Evolutionary conservation across 2,329 filamentous ascomycete genomes (phyloP).

Genomic region (Ceratocystis huliohia): DNA sequence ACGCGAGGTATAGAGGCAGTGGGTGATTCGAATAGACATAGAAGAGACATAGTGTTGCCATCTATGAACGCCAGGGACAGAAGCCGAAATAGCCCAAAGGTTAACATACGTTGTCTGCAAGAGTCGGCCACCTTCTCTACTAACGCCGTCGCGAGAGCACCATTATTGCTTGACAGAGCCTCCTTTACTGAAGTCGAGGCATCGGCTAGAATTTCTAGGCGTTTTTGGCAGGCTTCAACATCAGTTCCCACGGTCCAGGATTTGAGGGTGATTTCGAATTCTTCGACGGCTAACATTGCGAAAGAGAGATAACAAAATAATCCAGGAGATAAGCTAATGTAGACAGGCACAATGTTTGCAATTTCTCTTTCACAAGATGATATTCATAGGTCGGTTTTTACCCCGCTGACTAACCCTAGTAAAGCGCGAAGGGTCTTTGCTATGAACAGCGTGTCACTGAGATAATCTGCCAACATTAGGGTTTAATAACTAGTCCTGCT

Average conservation of each 20-base stretch:
- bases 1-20: not conserved
- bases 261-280: constrained; percentile 6
- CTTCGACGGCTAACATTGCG: constrained; percentile 9
- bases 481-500: not conserved
- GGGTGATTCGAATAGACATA: not conserved
- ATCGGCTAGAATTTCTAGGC: constrained; percentile 7
- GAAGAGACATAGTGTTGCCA: not conserved
- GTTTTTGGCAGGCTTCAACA: constrained; percentile 12
- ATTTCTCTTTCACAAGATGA: not conserved
- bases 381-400: not conserved
- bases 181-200: constrained; percentile 9
- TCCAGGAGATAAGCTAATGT: not conserved
- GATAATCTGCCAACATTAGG: not conserved
- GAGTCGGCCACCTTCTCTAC: constrained; percentile 17
- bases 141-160: constrained; percentile 5
- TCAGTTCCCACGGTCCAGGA: constrained; percentile 16
- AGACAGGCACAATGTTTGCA: not conserved
- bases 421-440: not conserved
- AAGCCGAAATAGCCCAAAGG: not conserved
- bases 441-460: constrained; percentile 1
- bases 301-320: not conserved
- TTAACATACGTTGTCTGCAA: constrained; percentile 19
- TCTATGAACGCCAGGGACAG: not conserved
- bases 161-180: not conserved
- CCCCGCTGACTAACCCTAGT: not conserved